Evolutionary conservation across 495 filamentous ascomycete genomes (phyloP), one percentile per base, ranked within the genome.

Genomic region (Aspergillus wentii): DNA sequence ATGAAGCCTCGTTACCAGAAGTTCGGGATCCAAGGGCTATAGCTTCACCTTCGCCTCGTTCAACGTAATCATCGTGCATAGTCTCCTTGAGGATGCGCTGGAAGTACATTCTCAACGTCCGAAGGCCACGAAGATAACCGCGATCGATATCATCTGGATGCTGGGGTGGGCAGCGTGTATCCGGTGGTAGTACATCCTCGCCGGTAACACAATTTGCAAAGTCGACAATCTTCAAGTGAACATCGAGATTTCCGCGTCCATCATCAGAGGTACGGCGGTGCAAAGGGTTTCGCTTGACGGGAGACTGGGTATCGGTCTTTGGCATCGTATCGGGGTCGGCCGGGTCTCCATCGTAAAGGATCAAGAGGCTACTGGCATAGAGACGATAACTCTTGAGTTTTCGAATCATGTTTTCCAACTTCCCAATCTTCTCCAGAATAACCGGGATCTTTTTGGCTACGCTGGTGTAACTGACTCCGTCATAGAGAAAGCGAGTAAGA

Each of bases 201-300:
- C 86, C 84, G 8, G 88, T 95, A 6, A 97, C 83, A 46, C 90
- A 96, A 54, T 98, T 98, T 17, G 92, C 92, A 68, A 98, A 98
- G 57, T 98, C 92, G 30, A 95, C 90, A 56, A 98, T 94, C 61
- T 96, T 96, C 55, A 98, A 75, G 51, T 94, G 84, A 41, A 98
- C 66, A 17, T 67, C 51, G 5, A 43, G 38, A 10, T 73, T 72
- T 19, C 71, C 69, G 39, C 76, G 66, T 8, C 67, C 62, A 26
- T 75, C 67, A 9, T 61, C 60, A 9, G 71, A 57, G 3, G 49
- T 41, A 17, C 47, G 53, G 18, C 57, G 58, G 13, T 49, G 53
- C 18, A 51, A 31, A 28, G 38, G 37, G 14, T 44, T 39, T 18
- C 41, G 45, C 30, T 48, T 49, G n/a, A 33, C 39, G 7, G 17